Evolutionary conservation across 2,329 filamentous ascomycete species (phyloP), one percentile per base, ranked within the genome.

Genomic region (Colletotrichum sp.): DNA sequence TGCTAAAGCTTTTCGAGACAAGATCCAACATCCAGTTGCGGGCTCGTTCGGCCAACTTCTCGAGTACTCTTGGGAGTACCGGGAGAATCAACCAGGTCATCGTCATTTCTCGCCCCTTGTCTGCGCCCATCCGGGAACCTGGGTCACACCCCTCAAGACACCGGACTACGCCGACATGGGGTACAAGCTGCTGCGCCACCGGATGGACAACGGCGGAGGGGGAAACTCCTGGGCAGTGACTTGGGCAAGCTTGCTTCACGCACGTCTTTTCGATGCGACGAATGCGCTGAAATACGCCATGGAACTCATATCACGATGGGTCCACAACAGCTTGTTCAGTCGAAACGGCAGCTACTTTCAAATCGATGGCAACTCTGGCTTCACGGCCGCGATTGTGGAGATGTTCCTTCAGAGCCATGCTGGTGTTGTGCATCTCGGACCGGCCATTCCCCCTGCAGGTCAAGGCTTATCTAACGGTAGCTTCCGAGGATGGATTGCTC

Each of bases 51-150:
- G 83, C 3, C 79, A 82, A 29, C 80, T 86, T n/a, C 83, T 84
- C n/a, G 84, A 86, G 78, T 86, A 83, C 82, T 65, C 62, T 12
- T 27, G 11, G 6, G 80, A 86, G n/a, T 83, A 83, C 61, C 73
- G 76, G 8, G 84, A 82, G 72, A 78, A 82, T 6, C 87, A 88
- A 62, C 86, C 84, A 0, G 87, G 86, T 0, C 87, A 89, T 73
- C 83, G 87, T 0, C 88, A 89, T 68, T 81, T 88, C 5, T 88
- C 86, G 0, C 87, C 87, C 68, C 81, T 89, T 1, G 88, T 85
- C 73, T 87, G 83, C 1, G 81, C 89, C 5, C 85, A 86, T 64
- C 87, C 88, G 0, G 75, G 5, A 84, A 85, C 69, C 86, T 88
- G 0, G 38, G 70, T 77, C 11, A 72, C 75, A 6, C 75, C 75